Conservation (phyloP, 169 alveolate species). For the Plasmodium billcollinsi region DNA sequence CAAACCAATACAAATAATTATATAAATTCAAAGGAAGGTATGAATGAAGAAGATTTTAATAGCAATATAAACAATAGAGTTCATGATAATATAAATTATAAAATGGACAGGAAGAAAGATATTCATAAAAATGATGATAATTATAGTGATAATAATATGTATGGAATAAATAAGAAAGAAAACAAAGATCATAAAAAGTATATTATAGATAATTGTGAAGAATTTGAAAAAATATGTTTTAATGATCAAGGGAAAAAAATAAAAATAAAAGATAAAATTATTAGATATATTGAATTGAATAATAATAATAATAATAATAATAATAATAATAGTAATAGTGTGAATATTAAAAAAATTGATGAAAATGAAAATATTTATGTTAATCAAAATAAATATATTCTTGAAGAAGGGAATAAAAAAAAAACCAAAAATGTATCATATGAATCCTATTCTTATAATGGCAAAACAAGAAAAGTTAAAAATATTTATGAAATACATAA, state of each 20-base stretch:
- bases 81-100: not conserved
- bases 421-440: too few relatives aligned
- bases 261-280: conserved; percentile 46
- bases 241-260: conserved; percentile 23
- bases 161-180: conserved; percentile 8
- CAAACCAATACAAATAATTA: too few relatives aligned
- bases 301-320: not conserved
- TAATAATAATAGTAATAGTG: not conserved
- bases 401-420: too few relatives aligned
- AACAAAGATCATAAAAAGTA: conserved; percentile 19
- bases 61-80: not conserved
- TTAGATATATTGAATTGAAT: conserved; percentile 46
- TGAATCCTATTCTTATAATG: too few relatives aligned
- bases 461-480: too few relatives aligned
- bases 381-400: not conserved
- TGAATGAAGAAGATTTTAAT: too few relatives aligned
- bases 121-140: too few relatives aligned
- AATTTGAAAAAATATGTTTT: conserved; percentile 29
- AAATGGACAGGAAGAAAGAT: not conserved
- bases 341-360: not conserved
- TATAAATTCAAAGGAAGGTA: too few relatives aligned
- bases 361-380: not conserved
- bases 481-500: too few relatives aligned
- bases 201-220: conserved; percentile 50
- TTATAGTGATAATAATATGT: conserved; percentile 9